A percentile compares a stretch with the other conserved stretches of the same genome.
Conservation (phyloP, 2,329 filamentous ascomycete genomes). For the Phialocephala sp. region DNA sequence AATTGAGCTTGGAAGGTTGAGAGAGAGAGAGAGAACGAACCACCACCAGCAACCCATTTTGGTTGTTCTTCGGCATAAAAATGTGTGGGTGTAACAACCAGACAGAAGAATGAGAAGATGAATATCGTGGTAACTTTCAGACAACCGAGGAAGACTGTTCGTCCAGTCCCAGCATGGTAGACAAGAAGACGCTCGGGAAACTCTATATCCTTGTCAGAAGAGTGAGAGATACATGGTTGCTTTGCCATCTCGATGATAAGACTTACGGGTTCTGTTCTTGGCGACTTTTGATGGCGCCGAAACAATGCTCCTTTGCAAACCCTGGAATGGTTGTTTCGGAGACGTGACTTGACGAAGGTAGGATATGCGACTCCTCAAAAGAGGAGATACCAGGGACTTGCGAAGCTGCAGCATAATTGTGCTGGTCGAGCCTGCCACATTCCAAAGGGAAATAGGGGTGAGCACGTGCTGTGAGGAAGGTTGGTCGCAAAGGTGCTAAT, state of each 20-base stretch:
- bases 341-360: neutral
- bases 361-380: neutral
- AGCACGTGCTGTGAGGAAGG: neutral
- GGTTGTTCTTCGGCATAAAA: constrained; percentile 37
- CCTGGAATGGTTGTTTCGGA: too few relatives aligned
- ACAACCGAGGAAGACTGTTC: constrained; percentile 71
- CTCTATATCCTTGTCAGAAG: constrained; percentile 42
- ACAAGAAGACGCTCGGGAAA: constrained; percentile 68
- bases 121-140: constrained; percentile 75
- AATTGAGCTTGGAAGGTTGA: neutral
- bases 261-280: constrained; percentile 9
- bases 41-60: constrained; percentile 36
- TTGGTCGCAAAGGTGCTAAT: neutral
- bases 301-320: neutral
- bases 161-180: constrained; percentile 74
- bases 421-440: neutral
- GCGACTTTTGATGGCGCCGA: neutral
- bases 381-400: neutral
- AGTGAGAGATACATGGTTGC: neutral
- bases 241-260: neutral
- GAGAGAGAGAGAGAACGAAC: constrained; percentile 25
- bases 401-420: neutral
- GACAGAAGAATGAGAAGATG: constrained; percentile 67
- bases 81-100: constrained; percentile 60
- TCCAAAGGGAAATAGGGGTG: neutral